Base-by-base conservation (phyloP, 192 early-diverging fungal genomes). In the Allomyces macrogynus region DNA sequence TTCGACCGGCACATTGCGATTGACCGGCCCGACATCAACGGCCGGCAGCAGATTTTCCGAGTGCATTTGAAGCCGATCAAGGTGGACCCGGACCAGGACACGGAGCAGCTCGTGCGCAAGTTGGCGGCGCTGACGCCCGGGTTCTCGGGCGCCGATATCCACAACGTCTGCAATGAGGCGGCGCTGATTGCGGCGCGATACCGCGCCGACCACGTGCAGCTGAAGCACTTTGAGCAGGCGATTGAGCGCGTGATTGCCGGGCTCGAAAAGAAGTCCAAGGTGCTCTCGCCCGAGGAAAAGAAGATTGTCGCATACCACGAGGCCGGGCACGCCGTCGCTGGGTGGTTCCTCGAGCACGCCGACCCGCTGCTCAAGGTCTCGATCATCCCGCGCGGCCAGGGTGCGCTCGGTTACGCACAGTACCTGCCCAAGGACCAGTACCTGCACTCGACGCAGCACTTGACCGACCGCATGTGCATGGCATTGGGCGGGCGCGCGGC, bases 271-370 rank as follows among this genome's bases (percentile, higher is more conserved):
- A 97, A 96, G 75, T 90, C 90, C 42, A 84, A 89, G 23, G 89
- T 96, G 40, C 76, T 99, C 62, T 88, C 87, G 32, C 93, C 96
- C 2, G 88, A 92, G 64, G 96, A 99, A 78, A 99, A 99, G 83
- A 95, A 89, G 82, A 95, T 91, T 24, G 93, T 99, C 43, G 96
- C 96, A 10, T 94, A 99, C 74, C 96, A 99, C 75, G 96, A 99
- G 79, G 96, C 96, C 20, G 96, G 96, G 0, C 96, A 99, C 71
- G 96, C 96, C 25, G 91, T 99, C 64, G 90, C 87, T 16, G 96
- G 96, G 32, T 99, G 96, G 96, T 99, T 90, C 71, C 78, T 99
- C 65, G 81, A 93, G 67, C 85, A 93, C 67, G 93, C 96, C 0
- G 89, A 95, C 76, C 96, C 96, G 22, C 75, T 99, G 61, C 78